Conservation (phyloP, 768 basidiomycete genomes). For the Suillus placidus region DNA sequence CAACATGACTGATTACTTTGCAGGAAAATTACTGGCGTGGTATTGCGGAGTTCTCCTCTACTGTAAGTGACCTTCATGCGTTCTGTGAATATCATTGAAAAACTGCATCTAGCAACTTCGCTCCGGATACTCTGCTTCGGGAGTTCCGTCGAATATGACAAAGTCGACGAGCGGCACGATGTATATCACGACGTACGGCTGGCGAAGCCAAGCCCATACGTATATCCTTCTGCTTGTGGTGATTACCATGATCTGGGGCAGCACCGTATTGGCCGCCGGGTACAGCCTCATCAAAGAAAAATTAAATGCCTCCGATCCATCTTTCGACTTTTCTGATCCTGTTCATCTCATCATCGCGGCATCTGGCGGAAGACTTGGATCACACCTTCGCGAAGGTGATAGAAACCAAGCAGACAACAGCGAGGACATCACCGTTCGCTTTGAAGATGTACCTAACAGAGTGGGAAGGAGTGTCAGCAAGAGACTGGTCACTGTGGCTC, state of each 20-base stretch:
- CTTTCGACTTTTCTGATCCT: conserved; percentile 11
- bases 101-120: conserved; percentile 8
- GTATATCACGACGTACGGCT: conserved; percentile 13
- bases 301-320: not conserved
- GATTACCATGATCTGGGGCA: not conserved
- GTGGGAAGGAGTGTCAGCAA: not conserved
- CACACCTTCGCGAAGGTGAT: not conserved
- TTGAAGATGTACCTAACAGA: not conserved
- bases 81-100: not conserved
- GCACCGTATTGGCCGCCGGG: conserved; percentile 1
- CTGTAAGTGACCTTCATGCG: conserved; percentile 1
- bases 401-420: not conserved
- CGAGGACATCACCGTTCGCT: not conserved
- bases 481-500: not conserved
- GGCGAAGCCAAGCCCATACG: conserved; percentile 1
- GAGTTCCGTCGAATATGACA: conserved; percentile 8
- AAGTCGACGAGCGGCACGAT: conserved; percentile 1
- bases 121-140: conserved; percentile 9
- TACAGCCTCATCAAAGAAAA: conserved; percentile 8
- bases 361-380: conserved; percentile 2
- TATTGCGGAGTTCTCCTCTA: conserved; percentile 12
- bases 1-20: not conserved
- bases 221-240: conserved; percentile 7
- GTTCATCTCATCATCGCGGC: conserved; percentile 7
- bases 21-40: conserved; percentile 17